These are phyloP conservation scores for Debaryomyces maramus DNA, from an alignment of 805 yeast genomes.

Conservation along the genomic window DNA sequence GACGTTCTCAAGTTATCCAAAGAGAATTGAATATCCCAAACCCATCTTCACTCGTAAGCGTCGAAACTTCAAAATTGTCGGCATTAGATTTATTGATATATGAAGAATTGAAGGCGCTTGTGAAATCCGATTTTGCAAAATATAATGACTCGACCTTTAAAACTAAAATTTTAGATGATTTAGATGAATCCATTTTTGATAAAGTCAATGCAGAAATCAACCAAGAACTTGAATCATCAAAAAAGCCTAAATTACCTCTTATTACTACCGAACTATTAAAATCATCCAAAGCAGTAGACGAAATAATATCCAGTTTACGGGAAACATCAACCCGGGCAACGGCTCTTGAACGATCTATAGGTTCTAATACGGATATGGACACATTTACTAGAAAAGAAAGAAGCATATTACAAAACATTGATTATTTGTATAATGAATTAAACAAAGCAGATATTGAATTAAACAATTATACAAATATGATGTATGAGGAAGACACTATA, in stretches of 20 bases:
- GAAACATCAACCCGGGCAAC: slow-evolving; percentile 10
- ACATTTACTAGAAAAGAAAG: slow-evolving; percentile 5
- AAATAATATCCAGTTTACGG: slow-evolving; percentile 17
- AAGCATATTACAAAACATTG: slow-evolving; percentile 9
- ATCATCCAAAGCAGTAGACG: slow-evolving; percentile 16
- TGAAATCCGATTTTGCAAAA: slow-evolving; percentile 43
- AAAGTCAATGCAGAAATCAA: slow-evolving; percentile 21
- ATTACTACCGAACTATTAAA: slow-evolving; percentile 12
- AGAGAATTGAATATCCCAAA: slow-evolving; percentile 45
- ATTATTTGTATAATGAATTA: slow-evolving; percentile 11
- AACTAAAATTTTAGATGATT: slow-evolving; percentile 24
- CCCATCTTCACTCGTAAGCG: slow-evolving; percentile 12
- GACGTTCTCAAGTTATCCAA: slow-evolving; percentile 51
- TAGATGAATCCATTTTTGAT: slow-evolving; percentile 27
- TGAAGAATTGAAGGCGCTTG: slow-evolving; percentile 33
- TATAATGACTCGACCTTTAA: slow-evolving; percentile 19
- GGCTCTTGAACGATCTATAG: not conserved
- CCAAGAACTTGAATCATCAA: not conserved
- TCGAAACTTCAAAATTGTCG: not conserved
- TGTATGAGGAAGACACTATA: slow-evolving; percentile 18
- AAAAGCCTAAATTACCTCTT: not conserved
- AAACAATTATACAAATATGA: slow-evolving; percentile 6
- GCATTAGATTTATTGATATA: slow-evolving; percentile 21
- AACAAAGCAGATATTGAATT: slow-evolving; percentile 17
- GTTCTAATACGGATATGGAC: slow-evolving; percentile 2